Conservation (phyloP, 2,329 filamentous ascomycete species). For the Aaosphaeria arxii region DNA sequence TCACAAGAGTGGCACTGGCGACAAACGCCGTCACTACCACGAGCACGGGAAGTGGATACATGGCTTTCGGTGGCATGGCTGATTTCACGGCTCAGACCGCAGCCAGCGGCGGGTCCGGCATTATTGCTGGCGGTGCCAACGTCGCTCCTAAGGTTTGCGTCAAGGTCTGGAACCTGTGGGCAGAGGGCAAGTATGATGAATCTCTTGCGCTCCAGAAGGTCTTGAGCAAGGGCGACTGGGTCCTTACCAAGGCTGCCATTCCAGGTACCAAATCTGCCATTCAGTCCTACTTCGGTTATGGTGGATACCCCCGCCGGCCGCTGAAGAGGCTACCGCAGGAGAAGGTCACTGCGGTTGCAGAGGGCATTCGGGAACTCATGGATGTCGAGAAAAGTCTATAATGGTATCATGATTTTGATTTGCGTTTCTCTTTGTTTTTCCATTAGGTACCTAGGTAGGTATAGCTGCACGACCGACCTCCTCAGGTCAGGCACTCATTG, state of each 20-base stretch:
- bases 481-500: no score
- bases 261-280: slow-evolving; percentile 84
- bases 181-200: slow-evolving; percentile 70
- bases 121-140: slow-evolving; percentile 83
- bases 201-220: slow-evolving; percentile 72
- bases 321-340: slow-evolving; percentile 64
- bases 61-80: slow-evolving; percentile 84
- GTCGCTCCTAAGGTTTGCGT: slow-evolving; percentile 81
- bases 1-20: slow-evolving; percentile 75
- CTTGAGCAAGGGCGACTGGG: slow-evolving; percentile 79
- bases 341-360: slow-evolving; percentile 44
- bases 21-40: slow-evolving; percentile 68
- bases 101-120: slow-evolving; percentile 73
- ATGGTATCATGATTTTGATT: slow-evolving; percentile 2
- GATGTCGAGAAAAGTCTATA: slow-evolving; percentile 55
- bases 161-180: slow-evolving; percentile 73
- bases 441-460: neutral
- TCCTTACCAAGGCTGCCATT: slow-evolving; percentile 76
- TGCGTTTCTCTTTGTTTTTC: slow-evolving; percentile 1
- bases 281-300: slow-evolving; percentile 78
- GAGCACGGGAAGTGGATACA: slow-evolving; percentile 55
- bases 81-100: slow-evolving; percentile 85
- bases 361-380: slow-evolving; percentile 58
- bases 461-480: no score
- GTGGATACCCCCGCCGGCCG: slow-evolving; percentile 70